Conservation (phyloP, 1,284 basidiomycete species). For the Chondrostereum purpureum region DNA sequence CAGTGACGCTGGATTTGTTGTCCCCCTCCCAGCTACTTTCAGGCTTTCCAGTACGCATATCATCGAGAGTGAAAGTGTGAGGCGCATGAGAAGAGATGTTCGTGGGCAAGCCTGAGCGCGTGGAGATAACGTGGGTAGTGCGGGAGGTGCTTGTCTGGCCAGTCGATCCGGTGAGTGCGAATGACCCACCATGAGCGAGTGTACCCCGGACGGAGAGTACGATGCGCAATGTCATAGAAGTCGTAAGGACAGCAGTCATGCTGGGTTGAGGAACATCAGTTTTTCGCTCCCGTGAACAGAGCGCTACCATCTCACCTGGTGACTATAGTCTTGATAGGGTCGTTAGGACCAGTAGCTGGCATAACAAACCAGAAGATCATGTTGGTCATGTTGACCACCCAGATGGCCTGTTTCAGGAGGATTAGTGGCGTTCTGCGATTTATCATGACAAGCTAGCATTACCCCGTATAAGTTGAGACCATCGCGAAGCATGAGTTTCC, state of each 20-base stretch:
- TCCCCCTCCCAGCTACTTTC: constrained; percentile 32
- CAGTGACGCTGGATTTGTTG: constrained; percentile 23
- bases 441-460: constrained; percentile 18
- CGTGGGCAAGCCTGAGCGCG: constrained; percentile 34
- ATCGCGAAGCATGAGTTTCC: constrained; percentile 83
- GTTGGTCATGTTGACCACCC: constrained; percentile 71
- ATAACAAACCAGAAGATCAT: constrained; percentile 78
- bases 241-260: constrained; percentile 77
- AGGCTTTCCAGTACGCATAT: constrained; percentile 49
- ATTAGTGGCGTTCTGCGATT: too few species aligned
- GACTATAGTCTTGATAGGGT: constrained; percentile 74
- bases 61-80: constrained; percentile 60
- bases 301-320: constrained; percentile 33
- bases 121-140: constrained; percentile 44
- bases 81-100: constrained; percentile 28
- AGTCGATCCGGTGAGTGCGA: constrained; percentile 48
- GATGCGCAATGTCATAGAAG: constrained; percentile 79
- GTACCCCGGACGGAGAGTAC: constrained; percentile 69
- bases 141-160: constrained; percentile 34
- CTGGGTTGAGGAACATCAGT: constrained; percentile 23
- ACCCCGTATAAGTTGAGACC: constrained; percentile 76
- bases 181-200: constrained; percentile 61
- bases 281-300: too few species aligned
- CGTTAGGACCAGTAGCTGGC: constrained; percentile 48
- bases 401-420: constrained; percentile 44